Evolutionary conservation across 1,284 basidiomycete genomes (phyloP).

Genomic region (Ceratorhiza oryzae-sativae): DNA sequence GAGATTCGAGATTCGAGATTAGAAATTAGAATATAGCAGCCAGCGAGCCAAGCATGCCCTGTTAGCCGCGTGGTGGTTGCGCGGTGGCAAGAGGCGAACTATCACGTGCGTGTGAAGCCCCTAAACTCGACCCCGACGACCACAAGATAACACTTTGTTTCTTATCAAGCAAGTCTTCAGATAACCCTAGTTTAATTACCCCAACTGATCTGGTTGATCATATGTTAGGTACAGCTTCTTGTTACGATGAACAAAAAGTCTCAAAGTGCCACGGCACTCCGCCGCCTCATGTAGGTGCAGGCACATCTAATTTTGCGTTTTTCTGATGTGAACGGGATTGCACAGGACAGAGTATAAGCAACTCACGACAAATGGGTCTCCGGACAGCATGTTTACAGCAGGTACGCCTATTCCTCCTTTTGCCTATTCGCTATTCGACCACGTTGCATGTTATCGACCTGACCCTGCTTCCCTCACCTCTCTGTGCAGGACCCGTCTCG

Average conservation of each 20-base stretch:
- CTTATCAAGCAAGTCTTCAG: background rate
- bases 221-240: background rate
- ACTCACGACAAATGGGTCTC: slow-evolving; percentile 77
- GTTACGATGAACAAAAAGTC: slow-evolving; percentile 40
- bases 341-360: slow-evolving; percentile 83
- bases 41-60: background rate
- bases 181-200: background rate
- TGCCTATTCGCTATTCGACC: background rate
- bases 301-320: background rate
- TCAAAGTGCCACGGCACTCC: slow-evolving; percentile 67
- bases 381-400: slow-evolving; percentile 93
- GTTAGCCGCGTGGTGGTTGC: slow-evolving; percentile 1
- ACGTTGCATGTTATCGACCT: slow-evolving; percentile 22
- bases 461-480: background rate
- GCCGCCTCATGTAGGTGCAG: slow-evolving; percentile 69
- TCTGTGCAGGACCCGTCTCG: slow-evolving; percentile 74
- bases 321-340: background rate
- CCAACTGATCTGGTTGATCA: background rate
- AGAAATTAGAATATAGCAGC: background rate
- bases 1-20: background rate
- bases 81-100: slow-evolving; percentile 2
- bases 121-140: background rate
- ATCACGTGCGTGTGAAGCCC: slow-evolving; percentile 14
- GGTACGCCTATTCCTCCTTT: slow-evolving; percentile 58
- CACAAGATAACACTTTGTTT: background rate